Conservation (phyloP, 805 yeast genomes). For the Geotrichum ghanense region DNA sequence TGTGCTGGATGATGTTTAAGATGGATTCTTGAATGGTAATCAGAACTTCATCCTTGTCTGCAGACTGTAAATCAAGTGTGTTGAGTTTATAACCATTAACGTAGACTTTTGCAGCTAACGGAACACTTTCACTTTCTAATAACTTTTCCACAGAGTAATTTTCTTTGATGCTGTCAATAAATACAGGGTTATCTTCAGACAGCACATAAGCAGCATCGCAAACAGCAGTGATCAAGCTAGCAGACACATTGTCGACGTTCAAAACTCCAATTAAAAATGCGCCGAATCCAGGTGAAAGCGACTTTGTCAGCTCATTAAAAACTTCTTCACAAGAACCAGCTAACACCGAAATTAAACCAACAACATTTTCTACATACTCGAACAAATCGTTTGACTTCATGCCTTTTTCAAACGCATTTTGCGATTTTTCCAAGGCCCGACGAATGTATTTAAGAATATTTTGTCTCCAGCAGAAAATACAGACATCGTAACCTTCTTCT, state of each 20-base stretch:
- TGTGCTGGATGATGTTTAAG: slow-evolving; percentile 5
- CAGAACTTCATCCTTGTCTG: slow-evolving; percentile 7
- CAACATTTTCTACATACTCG: slow-evolving; percentile 61
- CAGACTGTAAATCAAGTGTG: slow-evolving; percentile 9
- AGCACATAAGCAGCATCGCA: slow-evolving; percentile 22
- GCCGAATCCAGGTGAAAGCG: slow-evolving; percentile 15
- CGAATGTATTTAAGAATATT: slow-evolving; percentile 59
- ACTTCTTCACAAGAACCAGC: slow-evolving; percentile 56
- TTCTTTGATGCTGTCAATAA: slow-evolving; percentile 7
- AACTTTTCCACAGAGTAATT: slow-evolving; percentile 4
- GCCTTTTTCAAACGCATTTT: slow-evolving; percentile 33
- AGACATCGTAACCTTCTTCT: slow-evolving; percentile 81
- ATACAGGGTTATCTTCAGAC: slow-evolving; percentile 19
- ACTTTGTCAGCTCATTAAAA: slow-evolving; percentile 29
- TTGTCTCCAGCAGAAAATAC: slow-evolving; percentile 64
- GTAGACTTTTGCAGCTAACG: slow-evolving; percentile 16
- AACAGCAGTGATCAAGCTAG: slow-evolving; percentile 11
- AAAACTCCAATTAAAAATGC: slow-evolving; percentile 10
- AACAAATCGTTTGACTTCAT: slow-evolving; percentile 39
- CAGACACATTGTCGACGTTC: slow-evolving; percentile 1
- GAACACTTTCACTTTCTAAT: slow-evolving; percentile 1
- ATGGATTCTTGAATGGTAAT: slow-evolving; percentile 11
- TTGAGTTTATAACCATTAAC: slow-evolving; percentile 21
- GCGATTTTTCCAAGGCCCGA: slow-evolving; percentile 39
- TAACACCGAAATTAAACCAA: slow-evolving; percentile 57